phyloP scores from a whole-genome alignment of 2,329 filamentous ascomycete species.

The Diatrype stigma region DNA sequence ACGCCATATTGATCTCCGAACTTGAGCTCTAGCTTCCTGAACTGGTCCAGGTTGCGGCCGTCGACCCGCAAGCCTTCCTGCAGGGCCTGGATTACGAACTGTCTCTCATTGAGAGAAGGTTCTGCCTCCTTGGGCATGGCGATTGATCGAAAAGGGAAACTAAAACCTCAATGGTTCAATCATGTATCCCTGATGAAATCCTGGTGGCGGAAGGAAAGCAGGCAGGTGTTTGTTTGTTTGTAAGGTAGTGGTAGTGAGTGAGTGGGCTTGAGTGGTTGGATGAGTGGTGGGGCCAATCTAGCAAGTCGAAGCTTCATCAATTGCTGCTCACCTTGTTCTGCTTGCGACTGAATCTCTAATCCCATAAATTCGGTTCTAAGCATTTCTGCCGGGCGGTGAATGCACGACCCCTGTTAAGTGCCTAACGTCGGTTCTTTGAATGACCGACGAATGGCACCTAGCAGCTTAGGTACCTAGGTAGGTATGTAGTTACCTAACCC shows the following conservation, averaged over 20 bases:
- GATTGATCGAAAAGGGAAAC: slow-evolving; percentile 11
- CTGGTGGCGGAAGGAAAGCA: slow-evolving; percentile 8
- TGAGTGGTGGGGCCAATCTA: slow-evolving; percentile 19
- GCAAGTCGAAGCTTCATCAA: slow-evolving; percentile 13
- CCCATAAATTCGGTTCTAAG: slow-evolving; percentile 16
- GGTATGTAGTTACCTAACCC: neutral
- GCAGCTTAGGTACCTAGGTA: too few species aligned
- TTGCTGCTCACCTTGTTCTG: neutral
- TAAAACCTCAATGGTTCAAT: slow-evolving; percentile 3
- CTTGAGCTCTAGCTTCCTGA: slow-evolving; percentile 68
- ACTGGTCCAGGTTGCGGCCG: slow-evolving; percentile 75
- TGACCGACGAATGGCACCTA: too few species aligned
- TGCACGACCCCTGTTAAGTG: slow-evolving; percentile 14
- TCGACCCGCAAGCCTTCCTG: slow-evolving; percentile 79
- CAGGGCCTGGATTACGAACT: slow-evolving; percentile 80
- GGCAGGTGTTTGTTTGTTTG: neutral
- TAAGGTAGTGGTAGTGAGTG: neutral
- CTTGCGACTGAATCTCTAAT: too few species aligned
- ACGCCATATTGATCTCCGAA: slow-evolving; percentile 92
- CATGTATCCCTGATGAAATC: slow-evolving; percentile 12
- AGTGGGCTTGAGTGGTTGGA: slow-evolving; percentile 2
- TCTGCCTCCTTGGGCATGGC: slow-evolving; percentile 90
- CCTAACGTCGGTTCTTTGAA: too few species aligned
- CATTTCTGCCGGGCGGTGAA: slow-evolving; percentile 50
- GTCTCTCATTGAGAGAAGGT: slow-evolving; percentile 82